Conservation (phyloP, 2,329 filamentous ascomycete genomes). For the Pseudogymnoascus sp. region DNA sequence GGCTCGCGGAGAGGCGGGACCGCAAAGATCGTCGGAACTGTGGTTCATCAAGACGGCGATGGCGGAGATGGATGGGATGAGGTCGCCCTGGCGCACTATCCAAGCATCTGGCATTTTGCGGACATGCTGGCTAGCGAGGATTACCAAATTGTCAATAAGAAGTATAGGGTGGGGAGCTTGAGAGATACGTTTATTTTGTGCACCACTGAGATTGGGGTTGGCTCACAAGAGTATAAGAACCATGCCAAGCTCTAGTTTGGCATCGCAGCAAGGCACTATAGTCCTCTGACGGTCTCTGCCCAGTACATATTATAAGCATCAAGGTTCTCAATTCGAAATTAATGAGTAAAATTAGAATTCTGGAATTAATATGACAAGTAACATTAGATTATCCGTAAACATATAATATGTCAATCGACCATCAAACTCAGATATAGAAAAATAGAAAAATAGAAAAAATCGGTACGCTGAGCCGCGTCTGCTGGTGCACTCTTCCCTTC, state of each 20-base stretch:
- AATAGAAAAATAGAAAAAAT: too few relatives aligned
- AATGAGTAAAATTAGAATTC: neutral
- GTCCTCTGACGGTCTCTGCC: too few relatives aligned
- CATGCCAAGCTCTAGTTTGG: neutral
- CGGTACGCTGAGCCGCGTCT: too few relatives aligned
- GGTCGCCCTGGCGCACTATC: constrained; percentile 58
- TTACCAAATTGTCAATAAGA: constrained; percentile 52
- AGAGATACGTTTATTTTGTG: constrained; percentile 47
- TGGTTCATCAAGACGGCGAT: constrained; percentile 32
- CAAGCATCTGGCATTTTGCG: constrained; percentile 53
- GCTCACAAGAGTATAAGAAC: neutral
- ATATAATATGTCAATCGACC: neutral
- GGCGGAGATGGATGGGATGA: constrained; percentile 48
- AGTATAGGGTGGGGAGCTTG: constrained; percentile 42
- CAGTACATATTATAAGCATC: neutral
- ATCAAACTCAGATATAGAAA: neutral
- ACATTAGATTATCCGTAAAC: neutral
- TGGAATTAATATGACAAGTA: neutral
- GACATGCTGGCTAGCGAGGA: constrained; percentile 52
- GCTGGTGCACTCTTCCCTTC: neutral
- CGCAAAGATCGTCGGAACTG: constrained; percentile 56
- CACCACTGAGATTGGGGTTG: constrained; percentile 42
- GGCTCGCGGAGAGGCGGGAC: constrained; percentile 47
- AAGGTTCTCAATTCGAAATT: neutral
- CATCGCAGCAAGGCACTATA: neutral